Evolutionary conservation across 306 rosid species (phyloP).

Genomic region (Alnus rubra): DNA sequence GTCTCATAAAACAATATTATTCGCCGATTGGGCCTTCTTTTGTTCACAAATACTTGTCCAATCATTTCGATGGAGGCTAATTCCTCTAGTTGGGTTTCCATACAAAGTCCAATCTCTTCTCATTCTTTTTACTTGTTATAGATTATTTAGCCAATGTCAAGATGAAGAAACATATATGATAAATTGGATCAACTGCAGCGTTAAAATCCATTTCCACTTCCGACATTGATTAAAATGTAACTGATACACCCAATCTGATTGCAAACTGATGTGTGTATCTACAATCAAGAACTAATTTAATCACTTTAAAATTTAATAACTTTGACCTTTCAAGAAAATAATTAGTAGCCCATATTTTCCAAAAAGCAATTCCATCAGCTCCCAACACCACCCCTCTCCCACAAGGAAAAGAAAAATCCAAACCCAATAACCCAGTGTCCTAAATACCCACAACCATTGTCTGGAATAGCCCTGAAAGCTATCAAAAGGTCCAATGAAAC

Average conservation of each 20-base stretch:
- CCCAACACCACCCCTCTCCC: too few relatives aligned
- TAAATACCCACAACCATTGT: slow-evolving; percentile 3
- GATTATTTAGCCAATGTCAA: background rate
- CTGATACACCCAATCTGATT: background rate
- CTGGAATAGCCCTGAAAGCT: background rate
- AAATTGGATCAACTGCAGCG: background rate
- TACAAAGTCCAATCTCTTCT: background rate
- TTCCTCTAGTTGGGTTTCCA: slow-evolving; percentile 1
- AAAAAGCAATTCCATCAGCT: too few relatives aligned
- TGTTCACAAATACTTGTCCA: background rate
- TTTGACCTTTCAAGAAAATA: background rate
- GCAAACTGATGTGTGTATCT: background rate
- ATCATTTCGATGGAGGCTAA: background rate
- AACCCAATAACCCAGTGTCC: background rate
- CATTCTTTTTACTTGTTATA: background rate
- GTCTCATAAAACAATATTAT: background rate
- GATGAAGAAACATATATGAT: background rate
- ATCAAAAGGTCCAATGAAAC: slow-evolving; percentile 8
- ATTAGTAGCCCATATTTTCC: too few relatives aligned
- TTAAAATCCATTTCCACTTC: background rate
- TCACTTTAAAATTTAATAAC: background rate
- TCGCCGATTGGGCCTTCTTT: too few relatives aligned
- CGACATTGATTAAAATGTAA: background rate
- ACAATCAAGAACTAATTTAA: background rate
- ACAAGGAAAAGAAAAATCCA: background rate